phyloP scores from a whole-genome alignment of 208 protist genomes.

The Leishmania amazonensis region DNA sequence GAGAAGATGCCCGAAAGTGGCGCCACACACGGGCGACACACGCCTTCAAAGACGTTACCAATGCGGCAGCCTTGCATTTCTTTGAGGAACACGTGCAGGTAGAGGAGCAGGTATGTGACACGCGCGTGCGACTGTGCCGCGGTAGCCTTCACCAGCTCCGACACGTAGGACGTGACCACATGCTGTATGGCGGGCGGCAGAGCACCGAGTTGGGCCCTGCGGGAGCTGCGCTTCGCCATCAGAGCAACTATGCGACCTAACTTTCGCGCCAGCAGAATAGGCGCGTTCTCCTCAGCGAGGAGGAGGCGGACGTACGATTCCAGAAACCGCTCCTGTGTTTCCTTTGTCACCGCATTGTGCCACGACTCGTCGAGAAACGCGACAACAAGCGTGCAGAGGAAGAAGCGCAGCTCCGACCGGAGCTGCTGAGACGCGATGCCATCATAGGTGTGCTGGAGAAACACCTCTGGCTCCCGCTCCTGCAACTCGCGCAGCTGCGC shows the following conservation, averaged over 20 bases:
- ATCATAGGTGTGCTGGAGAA: slow-evolving; percentile 65
- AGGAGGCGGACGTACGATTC: slow-evolving; percentile 50
- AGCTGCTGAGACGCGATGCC: slow-evolving; percentile 36
- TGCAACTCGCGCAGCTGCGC: slow-evolving; percentile 63
- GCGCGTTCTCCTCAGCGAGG: slow-evolving; percentile 28
- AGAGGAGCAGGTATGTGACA: slow-evolving; percentile 50
- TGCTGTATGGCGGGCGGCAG: slow-evolving; percentile 46
- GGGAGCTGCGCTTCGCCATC: slow-evolving; percentile 51
- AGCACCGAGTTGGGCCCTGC: slow-evolving; percentile 31
- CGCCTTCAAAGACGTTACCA: slow-evolving; percentile 45
- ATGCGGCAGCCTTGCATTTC: slow-evolving; percentile 54
- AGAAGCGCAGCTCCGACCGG: slow-evolving; percentile 58
- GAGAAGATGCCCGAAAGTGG: slow-evolving; percentile 60
- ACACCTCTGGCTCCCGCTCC: slow-evolving; percentile 50
- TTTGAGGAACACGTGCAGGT: slow-evolving; percentile 74
- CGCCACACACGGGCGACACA: slow-evolving; percentile 47
- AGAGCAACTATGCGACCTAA: slow-evolving; percentile 49
- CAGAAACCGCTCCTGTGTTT: slow-evolving; percentile 38
- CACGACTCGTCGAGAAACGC: slow-evolving; percentile 76
- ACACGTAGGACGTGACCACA: slow-evolving; percentile 37
- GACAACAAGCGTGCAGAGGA: slow-evolving; percentile 53
- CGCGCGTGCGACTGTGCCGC: slow-evolving; percentile 2
- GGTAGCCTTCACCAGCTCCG: slow-evolving; percentile 10
- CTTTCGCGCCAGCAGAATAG: slow-evolving; percentile 55
- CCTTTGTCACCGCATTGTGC: slow-evolving; percentile 41